Evolutionary conservation across 2,329 filamentous ascomycete species (phyloP), one percentile per base, ranked within the genome.

Genomic region (Aspergillus puulaauensis): DNA sequence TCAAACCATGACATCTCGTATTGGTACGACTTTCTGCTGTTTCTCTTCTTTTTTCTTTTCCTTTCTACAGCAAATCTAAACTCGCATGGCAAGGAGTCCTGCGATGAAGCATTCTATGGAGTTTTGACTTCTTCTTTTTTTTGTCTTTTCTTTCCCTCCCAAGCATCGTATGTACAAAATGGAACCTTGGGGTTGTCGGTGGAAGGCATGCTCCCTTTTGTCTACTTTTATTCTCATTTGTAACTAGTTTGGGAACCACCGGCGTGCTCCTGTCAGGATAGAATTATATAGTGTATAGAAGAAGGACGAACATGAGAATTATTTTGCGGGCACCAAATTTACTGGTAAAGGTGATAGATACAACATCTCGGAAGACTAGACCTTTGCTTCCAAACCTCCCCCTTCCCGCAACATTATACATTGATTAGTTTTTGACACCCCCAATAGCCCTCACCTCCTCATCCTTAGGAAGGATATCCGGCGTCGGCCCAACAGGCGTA

Each of bases 401-500:
- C 27, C 8, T 31, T 31, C 5, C 14, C 35, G 6, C 15, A 37
- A n/a, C 6, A 37, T n/a, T n/a, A 37, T 37, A 37, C 15, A n/a
- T 5, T 37, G 15, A 37, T 24, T 50, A 56, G 5, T 45, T 35
- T 21, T 56, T 51, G 6, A 37, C 27, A 35, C 43, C 48, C 6
- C 19, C 61, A 43, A 66, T 70, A 54, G 69, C 71, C 45, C 54
- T 64, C 48, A 96, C 91, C 78, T 96, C 93, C 67, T 95, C 85
- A 43, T 89, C 89, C 66, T 90, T 77, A 4, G 83, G 84, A 75
- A 97, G 68, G 61, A 99, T 89, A 77, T 96, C 83, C 40, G 93
- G 93, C 69, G 91, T 66, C 5, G 95, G 93, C 0, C 93, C 93
- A 15, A 96, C 71, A 1, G 93, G 93, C 23, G 91, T 93, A 70